A percentile compares a stretch with the other conserved stretches of the same genome.
Evolutionary conservation across 2,329 filamentous ascomycete genomes (phyloP).

Genomic region (Coniochaeta pulveracea): DNA sequence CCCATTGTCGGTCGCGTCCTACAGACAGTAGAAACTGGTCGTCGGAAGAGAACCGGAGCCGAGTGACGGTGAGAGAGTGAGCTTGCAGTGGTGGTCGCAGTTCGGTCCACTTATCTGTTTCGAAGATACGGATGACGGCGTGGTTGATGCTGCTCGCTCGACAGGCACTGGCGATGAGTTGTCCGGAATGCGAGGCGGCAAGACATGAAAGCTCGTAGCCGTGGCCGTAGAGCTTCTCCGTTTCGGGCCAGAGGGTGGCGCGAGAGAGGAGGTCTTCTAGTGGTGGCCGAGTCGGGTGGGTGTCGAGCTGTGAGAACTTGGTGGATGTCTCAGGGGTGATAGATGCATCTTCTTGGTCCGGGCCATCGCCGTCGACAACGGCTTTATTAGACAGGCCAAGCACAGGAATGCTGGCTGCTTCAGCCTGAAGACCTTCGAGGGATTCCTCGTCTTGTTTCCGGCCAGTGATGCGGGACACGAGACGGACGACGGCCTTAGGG

Average conservation of each 20-base stretch:
- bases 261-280: slow-evolving; percentile 82
- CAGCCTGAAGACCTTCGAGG: slow-evolving; percentile 46
- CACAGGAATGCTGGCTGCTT: slow-evolving; percentile 89
- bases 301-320: slow-evolving; percentile 48
- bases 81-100: slow-evolving; percentile 71
- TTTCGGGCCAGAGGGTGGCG: slow-evolving; percentile 90
- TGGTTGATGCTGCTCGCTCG: slow-evolving; percentile 88
- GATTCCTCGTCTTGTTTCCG: slow-evolving; percentile 29
- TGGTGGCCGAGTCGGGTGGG: slow-evolving; percentile 54
- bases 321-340: slow-evolving; percentile 26
- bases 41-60: slow-evolving; percentile 66
- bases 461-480: slow-evolving; percentile 58
- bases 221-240: slow-evolving; percentile 94
- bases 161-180: slow-evolving; percentile 79
- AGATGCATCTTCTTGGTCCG: slow-evolving; percentile 15
- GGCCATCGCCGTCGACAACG: slow-evolving; percentile 46
- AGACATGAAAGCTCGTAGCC: slow-evolving; percentile 93
- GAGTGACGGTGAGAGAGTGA: slow-evolving; percentile 77
- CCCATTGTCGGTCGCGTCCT: slow-evolving; percentile 86
- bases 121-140: slow-evolving; percentile 85
- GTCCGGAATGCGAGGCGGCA: slow-evolving; percentile 63
- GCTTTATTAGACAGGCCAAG: slow-evolving; percentile 95
- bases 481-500: slow-evolving; percentile 67
- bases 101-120: slow-evolving; percentile 80
- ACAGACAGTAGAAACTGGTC: slow-evolving; percentile 73